phyloP scores from a whole-genome alignment of 1,139 yeast genomes.

The Kodamaea arcana region DNA sequence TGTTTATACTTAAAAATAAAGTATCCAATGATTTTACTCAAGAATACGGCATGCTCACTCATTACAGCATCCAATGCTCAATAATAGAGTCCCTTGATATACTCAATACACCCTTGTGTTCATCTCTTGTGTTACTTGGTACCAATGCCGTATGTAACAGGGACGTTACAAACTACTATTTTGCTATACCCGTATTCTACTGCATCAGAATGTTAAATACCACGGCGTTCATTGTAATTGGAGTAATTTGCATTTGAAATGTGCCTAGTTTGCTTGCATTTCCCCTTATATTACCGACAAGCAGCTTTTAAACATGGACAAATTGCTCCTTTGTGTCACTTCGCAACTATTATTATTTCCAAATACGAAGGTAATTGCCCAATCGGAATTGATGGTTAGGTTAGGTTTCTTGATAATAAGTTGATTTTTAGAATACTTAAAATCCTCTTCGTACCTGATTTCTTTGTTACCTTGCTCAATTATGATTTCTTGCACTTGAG shows the following conservation, averaged over 20 bases:
- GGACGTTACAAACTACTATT: too few species aligned
- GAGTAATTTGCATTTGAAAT: neutral
- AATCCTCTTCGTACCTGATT: conserved; percentile 5
- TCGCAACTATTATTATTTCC: neutral
- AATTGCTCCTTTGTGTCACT: neutral
- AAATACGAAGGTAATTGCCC: conserved; percentile 33
- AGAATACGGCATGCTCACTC: too few species aligned
- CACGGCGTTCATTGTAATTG: too few species aligned
- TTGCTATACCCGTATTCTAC: too few species aligned
- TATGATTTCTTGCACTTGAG: conserved; percentile 14
- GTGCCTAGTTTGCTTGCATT: neutral
- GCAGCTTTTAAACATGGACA: neutral
- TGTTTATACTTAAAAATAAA: too few species aligned
- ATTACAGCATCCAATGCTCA: too few species aligned
- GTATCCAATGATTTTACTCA: too few species aligned
- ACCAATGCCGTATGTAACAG: too few species aligned
- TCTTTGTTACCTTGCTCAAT: conserved; percentile 31
- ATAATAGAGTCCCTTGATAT: too few species aligned
- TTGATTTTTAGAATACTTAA: conserved; percentile 12
- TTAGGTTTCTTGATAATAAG: conserved; percentile 51
- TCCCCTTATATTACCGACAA: neutral
- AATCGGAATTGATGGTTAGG: conserved; percentile 44
- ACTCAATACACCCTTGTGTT: too few species aligned
- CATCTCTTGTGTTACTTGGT: too few species aligned
- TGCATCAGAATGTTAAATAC: too few species aligned